phyloP scores from a whole-genome alignment of 345 rosid genomes.

The Citrus cavaleriei region DNA sequence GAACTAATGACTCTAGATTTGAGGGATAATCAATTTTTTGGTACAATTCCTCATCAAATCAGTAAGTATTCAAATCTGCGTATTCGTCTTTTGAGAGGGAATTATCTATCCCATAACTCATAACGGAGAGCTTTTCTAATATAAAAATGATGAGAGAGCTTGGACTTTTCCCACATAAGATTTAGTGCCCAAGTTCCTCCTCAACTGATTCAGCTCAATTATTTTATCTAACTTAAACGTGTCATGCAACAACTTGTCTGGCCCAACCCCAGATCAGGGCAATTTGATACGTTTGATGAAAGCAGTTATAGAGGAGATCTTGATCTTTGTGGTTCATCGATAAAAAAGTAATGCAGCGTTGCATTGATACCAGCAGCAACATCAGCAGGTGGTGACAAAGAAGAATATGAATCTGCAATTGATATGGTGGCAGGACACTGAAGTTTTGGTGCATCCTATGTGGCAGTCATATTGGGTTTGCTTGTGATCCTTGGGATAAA shows the following conservation, averaged over 20 bases:
- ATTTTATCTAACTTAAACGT: background rate
- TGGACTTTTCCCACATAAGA: background rate
- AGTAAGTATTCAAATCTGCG: background rate
- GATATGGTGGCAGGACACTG: no score
- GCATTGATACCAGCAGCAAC: no score
- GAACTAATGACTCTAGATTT: background rate
- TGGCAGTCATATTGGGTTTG: no score
- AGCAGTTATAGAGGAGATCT: background rate
- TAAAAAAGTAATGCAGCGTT: no score
- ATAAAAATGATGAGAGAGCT: background rate
- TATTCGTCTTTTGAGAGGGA: background rate
- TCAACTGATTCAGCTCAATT: background rate
- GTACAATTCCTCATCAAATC: background rate
- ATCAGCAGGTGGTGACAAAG: no score
- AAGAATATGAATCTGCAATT: no score
- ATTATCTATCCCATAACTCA: background rate
- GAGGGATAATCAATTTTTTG: background rate
- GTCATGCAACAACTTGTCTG: background rate
- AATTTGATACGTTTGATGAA: background rate
- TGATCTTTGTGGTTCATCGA: background rate
- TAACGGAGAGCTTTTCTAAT: constrained; percentile 18
- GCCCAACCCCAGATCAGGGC: background rate
- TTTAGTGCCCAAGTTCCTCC: constrained; percentile 16
- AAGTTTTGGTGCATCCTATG: no score
- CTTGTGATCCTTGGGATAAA: no score